phyloP scores from a whole-genome alignment of 441 rosid species.

The Adansonia grandidieri region DNA sequence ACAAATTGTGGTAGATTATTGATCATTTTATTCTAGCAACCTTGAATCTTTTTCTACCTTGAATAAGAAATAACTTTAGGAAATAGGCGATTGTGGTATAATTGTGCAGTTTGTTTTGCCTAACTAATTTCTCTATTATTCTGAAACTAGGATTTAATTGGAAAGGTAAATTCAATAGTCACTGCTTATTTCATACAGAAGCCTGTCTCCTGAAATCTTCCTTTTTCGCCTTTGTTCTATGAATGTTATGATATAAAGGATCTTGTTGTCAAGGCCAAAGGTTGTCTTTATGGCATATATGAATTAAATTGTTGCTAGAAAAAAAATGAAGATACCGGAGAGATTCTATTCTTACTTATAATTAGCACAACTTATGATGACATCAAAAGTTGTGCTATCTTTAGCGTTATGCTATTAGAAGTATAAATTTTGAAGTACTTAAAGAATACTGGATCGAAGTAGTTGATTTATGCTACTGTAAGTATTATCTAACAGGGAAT shows the following conservation, averaged over 20 bases:
- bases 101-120: neutral
- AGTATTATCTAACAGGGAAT: neutral
- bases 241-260: neutral
- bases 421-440: neutral
- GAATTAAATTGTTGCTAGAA: neutral
- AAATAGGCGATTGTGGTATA: neutral
- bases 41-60: neutral
- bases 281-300: neutral
- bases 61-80: neutral
- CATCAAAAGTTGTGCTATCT: neutral
- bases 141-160: neutral
- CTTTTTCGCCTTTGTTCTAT: neutral
- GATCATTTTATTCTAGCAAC: neutral
- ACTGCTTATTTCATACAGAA: neutral
- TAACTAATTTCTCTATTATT: neutral
- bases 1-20: neutral
- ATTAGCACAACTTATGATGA: neutral
- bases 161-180: neutral
- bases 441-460: neutral
- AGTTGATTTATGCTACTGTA: neutral
- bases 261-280: neutral
- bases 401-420: neutral
- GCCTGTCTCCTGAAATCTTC: neutral
- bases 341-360: neutral
- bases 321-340: neutral